phyloP scores from a whole-genome alignment of 306 rosid genomes.

The Trichosanthes cucumerina region DNA sequence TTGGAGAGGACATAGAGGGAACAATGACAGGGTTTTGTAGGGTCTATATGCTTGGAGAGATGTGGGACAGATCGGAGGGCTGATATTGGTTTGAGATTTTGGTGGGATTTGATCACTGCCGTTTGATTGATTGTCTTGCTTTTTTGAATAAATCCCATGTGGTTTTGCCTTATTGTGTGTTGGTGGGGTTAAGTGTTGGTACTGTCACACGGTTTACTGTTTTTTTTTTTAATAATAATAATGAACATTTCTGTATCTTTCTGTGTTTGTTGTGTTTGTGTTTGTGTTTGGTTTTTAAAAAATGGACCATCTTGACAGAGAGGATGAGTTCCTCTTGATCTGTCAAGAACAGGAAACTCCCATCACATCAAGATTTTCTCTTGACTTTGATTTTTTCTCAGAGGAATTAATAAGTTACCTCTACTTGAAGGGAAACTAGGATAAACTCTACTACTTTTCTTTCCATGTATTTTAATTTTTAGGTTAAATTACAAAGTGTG shows the following conservation, averaged over 20 bases:
- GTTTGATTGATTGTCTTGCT: constrained; percentile 30
- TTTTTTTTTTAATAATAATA: not conserved
- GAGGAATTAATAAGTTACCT: too few relatives aligned
- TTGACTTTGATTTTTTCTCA: not conserved
- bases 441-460: too few relatives aligned
- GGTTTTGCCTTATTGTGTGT: not conserved
- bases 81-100: constrained; percentile 16
- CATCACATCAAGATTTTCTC: not conserved
- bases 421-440: too few relatives aligned
- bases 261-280: not conserved
- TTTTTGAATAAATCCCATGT: not conserved
- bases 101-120: constrained; percentile 37
- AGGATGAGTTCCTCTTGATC: not conserved
- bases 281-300: not conserved
- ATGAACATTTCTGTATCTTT: not conserved
- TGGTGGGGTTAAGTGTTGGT: not conserved
- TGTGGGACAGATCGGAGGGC: constrained; percentile 35
- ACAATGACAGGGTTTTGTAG: constrained; percentile 17
- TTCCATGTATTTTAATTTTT: too few relatives aligned
- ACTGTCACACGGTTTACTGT: constrained; percentile 7
- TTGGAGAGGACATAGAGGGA: constrained; percentile 18
- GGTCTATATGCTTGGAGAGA: constrained; percentile 1
- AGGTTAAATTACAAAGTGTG: too few relatives aligned
- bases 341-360: not conserved
- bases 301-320: constrained; percentile 1